Percentiles rank a stretch among this genome's conserved stretches.
phyloP scores from a whole-genome alignment of 2,329 filamentous ascomycete genomes.

The Neocatenulostroma microsporum region DNA sequence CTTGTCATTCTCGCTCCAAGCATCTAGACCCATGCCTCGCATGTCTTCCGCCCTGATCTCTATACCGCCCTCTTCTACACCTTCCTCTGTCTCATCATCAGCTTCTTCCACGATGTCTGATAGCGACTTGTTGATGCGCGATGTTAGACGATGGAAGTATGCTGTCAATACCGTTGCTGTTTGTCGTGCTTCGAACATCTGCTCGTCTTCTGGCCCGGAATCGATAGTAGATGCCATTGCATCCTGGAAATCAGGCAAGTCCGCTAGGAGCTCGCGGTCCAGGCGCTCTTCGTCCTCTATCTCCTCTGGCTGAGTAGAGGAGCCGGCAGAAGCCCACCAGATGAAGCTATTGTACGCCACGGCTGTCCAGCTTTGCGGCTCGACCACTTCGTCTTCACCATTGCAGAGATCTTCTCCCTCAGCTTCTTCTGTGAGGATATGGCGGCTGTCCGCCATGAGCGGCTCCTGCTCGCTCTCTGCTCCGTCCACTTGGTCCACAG shows the following conservation, averaged over 20 bases:
- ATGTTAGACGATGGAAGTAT: slow-evolving; percentile 72
- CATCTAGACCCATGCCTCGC: slow-evolving; percentile 65
- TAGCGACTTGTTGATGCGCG: slow-evolving; percentile 55
- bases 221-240: slow-evolving; percentile 7
- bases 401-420: slow-evolving; percentile 1
- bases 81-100: slow-evolving; percentile 31
- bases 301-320: slow-evolving; percentile 51
- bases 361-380: slow-evolving; percentile 57
- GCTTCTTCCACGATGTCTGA: slow-evolving; percentile 53
- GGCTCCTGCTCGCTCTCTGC: slow-evolving; percentile 7
- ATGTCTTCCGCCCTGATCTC: slow-evolving; percentile 57
- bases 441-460: neutral
- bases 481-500: neutral
- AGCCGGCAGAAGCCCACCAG: slow-evolving; percentile 79
- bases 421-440: neutral
- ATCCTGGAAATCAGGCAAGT: slow-evolving; percentile 30
- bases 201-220: slow-evolving; percentile 7
- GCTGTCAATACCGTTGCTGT: slow-evolving; percentile 67
- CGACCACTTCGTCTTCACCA: slow-evolving; percentile 36
- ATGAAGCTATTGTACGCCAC: slow-evolving; percentile 77
- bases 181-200: slow-evolving; percentile 8
- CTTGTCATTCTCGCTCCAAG: slow-evolving; percentile 66
- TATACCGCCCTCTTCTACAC: slow-evolving; percentile 32
- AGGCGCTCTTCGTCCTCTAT: slow-evolving; percentile 48
- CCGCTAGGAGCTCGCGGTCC: slow-evolving; percentile 37